Evolutionary conservation across 129 eudicot genomes (phyloP).

Genomic region (Scalesia atractyloides): DNA sequence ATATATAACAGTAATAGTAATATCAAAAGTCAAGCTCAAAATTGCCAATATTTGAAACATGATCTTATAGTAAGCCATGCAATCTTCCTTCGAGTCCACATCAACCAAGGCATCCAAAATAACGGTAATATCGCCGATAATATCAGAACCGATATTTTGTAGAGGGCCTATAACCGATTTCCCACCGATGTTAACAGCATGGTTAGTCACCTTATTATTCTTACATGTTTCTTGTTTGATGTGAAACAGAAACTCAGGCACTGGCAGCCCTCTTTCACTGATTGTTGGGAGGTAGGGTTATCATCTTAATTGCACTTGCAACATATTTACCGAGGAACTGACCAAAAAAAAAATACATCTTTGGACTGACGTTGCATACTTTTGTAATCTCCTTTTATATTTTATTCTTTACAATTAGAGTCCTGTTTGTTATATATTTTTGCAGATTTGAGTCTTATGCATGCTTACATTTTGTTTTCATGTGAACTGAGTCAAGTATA

Average conservation of each 20-base stretch:
- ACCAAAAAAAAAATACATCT: background rate
- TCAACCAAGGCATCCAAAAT: no score
- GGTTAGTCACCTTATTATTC: background rate
- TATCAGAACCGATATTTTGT: no score
- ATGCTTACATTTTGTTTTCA: background rate
- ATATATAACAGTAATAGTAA: no score
- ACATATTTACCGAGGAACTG: background rate
- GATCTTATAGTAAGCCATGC: no score
- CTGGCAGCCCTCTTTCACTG: constrained; percentile 80
- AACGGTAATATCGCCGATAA: no score
- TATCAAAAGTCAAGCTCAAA: no score
- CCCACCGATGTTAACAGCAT: background rate
- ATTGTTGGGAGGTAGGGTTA: constrained; percentile 78
- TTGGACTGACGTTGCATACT: background rate
- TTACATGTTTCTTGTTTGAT: constrained; percentile 2
- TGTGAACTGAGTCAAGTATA: background rate
- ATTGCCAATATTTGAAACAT: no score
- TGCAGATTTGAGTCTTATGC: background rate
- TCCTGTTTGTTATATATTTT: no score
- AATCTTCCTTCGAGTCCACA: no score
- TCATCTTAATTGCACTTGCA: background rate
- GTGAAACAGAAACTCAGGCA: constrained; percentile 57
- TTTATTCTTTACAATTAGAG: no score
- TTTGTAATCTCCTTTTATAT: no score
- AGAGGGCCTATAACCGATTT: no score